Evolutionary conservation across 2,329 filamentous ascomycete genomes (phyloP).

Genomic region (Lachnellula subtilissima): DNA sequence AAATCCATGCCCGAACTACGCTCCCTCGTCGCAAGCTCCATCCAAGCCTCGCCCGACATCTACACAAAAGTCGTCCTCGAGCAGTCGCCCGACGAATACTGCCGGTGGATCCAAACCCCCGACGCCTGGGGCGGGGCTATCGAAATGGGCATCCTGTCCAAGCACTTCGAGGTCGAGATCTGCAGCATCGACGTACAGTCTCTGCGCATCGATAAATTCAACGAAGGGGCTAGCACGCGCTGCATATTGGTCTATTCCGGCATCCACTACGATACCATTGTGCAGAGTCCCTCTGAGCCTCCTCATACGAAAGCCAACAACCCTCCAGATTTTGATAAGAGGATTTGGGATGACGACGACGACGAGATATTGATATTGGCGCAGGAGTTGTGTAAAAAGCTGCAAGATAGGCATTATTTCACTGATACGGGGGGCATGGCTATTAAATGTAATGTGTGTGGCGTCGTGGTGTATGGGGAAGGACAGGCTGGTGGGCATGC

Average conservation of each 20-base stretch:
- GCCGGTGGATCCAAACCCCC: slow-evolving; percentile 71
- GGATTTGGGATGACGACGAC: slow-evolving; percentile 49
- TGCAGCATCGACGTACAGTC: slow-evolving; percentile 76
- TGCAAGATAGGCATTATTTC: slow-evolving; percentile 74
- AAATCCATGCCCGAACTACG: slow-evolving; percentile 69
- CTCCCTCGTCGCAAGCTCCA: slow-evolving; percentile 71
- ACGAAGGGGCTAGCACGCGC: slow-evolving; percentile 60
- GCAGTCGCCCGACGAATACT: slow-evolving; percentile 66
- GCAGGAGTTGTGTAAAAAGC: slow-evolving; percentile 55
- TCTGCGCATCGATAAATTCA: slow-evolving; percentile 67
- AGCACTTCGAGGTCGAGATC: slow-evolving; percentile 82
- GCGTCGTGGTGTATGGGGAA: slow-evolving; percentile 64
- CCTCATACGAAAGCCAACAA: slow-evolving; percentile 51
- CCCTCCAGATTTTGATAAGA: slow-evolving; percentile 69
- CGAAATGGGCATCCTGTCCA: slow-evolving; percentile 78
- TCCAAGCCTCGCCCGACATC: slow-evolving; percentile 64
- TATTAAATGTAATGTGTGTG: slow-evolving; percentile 71
- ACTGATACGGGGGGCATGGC: slow-evolving; percentile 80
- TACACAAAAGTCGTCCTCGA: slow-evolving; percentile 78
- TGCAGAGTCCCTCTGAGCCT: slow-evolving; percentile 60
- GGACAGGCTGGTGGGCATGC: slow-evolving; percentile 59
- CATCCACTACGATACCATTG: slow-evolving; percentile 90
- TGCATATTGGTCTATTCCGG: slow-evolving; percentile 86
- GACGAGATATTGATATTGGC: slow-evolving; percentile 69
- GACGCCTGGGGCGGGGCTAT: slow-evolving; percentile 90